phyloP scores from a whole-genome alignment of 495 filamentous ascomycete genomes.

The Penicillium simplicissimum region DNA sequence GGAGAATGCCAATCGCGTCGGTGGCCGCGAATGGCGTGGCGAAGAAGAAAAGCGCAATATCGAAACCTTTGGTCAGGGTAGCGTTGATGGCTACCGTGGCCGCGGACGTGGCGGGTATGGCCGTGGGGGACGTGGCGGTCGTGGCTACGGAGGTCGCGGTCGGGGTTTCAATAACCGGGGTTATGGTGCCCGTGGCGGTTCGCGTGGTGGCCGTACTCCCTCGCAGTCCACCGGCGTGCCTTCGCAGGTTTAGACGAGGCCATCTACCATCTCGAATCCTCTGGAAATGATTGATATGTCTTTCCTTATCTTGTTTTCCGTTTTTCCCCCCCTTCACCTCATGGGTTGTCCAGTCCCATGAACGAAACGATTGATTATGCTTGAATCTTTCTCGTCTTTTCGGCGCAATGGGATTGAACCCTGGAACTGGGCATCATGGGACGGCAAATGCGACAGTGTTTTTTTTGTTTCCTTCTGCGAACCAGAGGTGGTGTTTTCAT shows the following conservation, averaged over 20 bases:
- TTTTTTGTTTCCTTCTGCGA: conserved; percentile 18
- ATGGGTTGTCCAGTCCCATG: conserved; percentile 23
- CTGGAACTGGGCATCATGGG: conserved; percentile 29
- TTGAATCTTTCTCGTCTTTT: conserved; percentile 35
- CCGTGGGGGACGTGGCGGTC: conserved; percentile 56
- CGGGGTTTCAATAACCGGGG: conserved; percentile 24
- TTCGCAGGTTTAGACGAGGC: conserved; percentile 33
- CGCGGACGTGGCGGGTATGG: conserved; percentile 59
- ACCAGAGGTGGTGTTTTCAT: conserved; percentile 24
- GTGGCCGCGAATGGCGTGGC: conserved; percentile 87
- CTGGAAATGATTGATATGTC: conserved; percentile 21
- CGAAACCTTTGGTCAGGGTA: conserved; percentile 98
- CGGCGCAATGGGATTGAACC: conserved; percentile 33
- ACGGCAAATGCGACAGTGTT: conserved; percentile 21
- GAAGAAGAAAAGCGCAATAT: conserved; percentile 95
- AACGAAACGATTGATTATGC: conserved; percentile 30
- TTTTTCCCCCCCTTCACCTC: conserved; percentile 18
- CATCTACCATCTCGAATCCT: conserved; percentile 10
- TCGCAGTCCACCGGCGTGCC: conserved; percentile 48
- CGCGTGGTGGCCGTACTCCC: conserved; percentile 37
- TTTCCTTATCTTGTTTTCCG: conserved; percentile 11
- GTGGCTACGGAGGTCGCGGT: conserved; percentile 32
- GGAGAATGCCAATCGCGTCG: conserved; percentile 64
- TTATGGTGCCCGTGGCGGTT: conserved; percentile 17
- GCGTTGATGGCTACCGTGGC: conserved; percentile 83